These are phyloP conservation scores for Aegilops bicornis DNA, from an alignment of 176 grass and related monocot genomes.

Conservation along the genomic window DNA sequence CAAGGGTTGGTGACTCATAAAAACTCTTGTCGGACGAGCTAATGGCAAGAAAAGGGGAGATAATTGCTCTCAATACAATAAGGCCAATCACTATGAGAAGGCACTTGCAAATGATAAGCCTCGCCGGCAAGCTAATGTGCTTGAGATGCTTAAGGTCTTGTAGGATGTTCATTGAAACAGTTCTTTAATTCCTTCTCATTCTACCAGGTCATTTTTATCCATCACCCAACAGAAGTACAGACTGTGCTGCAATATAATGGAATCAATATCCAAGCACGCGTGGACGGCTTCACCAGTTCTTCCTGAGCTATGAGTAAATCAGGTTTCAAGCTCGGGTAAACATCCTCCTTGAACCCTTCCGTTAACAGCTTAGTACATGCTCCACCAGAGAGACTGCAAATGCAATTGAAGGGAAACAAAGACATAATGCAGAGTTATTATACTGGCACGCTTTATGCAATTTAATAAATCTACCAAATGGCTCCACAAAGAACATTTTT, in stretches of 20 bases:
- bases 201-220: not conserved
- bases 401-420: not conserved
- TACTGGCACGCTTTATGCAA: not conserved
- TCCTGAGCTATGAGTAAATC: not conserved
- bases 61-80: conserved; percentile 49
- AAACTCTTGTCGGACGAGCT: conserved; percentile 49
- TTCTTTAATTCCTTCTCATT: conserved; percentile 28
- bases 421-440: not conserved
- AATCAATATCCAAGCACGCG: conserved; percentile 15
- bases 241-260: not conserved
- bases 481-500: not conserved
- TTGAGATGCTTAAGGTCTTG: conserved; percentile 51
- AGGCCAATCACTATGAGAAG: conserved; percentile 53
- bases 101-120: conserved; percentile 52
- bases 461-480: not conserved
- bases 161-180: conserved; percentile 42
- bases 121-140: conserved; percentile 44
- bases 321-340: not conserved
- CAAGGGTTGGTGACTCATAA: conserved; percentile 37
- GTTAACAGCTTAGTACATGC: not conserved
- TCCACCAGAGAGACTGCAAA: conserved; percentile 22
- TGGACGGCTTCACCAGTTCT: conserved; percentile 4
- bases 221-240: not conserved
- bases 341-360: not conserved
- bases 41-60: conserved; percentile 59